Evolutionary conservation across 257 asterid genomes (phyloP).

Genomic region (Gardenia jasminoides): DNA sequence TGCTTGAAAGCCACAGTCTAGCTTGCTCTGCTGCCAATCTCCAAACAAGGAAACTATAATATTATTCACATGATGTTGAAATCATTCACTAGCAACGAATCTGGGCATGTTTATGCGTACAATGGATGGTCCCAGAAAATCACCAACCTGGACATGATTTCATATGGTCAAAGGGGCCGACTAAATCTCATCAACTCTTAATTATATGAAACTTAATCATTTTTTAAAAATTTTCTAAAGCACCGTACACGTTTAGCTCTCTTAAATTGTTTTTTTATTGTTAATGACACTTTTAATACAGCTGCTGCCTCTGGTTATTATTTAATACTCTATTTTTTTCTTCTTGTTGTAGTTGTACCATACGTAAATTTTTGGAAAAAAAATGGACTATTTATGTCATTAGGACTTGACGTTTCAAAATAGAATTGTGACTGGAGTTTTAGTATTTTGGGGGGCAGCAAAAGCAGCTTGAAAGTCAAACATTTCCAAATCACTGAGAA

Average conservation of each 20-base stretch:
- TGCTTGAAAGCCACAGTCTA: no score
- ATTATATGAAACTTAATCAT: background rate
- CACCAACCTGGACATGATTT: background rate
- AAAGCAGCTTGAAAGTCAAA: background rate
- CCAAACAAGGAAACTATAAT: no score
- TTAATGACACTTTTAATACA: background rate
- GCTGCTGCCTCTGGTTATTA: background rate
- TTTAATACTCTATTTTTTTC: no score
- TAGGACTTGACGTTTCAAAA: background rate
- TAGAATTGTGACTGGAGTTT: background rate
- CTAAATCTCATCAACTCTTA: background rate
- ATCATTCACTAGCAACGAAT: no score
- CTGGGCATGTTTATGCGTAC: no score
- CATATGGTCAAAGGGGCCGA: background rate
- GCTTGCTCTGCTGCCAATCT: no score
- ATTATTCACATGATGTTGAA: no score
- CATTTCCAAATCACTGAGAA: background rate
- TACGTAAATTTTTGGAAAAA: no score
- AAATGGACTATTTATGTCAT: no score
- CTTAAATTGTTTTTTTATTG: background rate
- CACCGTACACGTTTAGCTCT: background rate
- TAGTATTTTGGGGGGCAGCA: no score
- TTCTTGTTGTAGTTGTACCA: no score
- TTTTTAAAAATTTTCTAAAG: background rate
- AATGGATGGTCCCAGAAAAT: no score